These are phyloP conservation scores for Rubia yunnanensis DNA, from an alignment of 257 asterid genomes.

Conservation along the genomic window DNA sequence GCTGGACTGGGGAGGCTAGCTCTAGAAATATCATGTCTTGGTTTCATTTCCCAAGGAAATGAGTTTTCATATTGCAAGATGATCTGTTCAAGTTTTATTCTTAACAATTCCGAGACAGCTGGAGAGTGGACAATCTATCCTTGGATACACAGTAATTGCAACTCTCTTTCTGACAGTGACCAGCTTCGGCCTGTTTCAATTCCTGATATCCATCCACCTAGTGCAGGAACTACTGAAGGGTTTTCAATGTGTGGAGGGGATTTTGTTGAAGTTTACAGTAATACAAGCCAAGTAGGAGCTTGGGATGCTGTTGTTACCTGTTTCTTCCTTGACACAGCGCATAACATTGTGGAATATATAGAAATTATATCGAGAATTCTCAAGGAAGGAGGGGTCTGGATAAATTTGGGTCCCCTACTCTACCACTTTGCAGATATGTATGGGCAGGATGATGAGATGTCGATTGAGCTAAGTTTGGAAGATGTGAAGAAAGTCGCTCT, in stretches of 20 bases:
- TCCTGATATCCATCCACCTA: conserved; percentile 96
- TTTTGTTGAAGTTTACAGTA: conserved; percentile 87
- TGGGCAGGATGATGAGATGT: conserved; percentile 87
- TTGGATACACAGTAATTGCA: conserved; percentile 96
- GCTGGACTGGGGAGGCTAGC: conserved; percentile 99
- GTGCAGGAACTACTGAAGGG: conserved; percentile 98
- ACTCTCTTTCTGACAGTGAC: conserved; percentile 75
- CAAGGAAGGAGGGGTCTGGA: conserved; percentile 94
- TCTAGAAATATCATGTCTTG: conserved; percentile 81
- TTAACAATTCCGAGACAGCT: conserved; percentile 54
- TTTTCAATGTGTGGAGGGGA: conserved; percentile 99
- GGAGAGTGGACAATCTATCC: conserved; percentile 97
- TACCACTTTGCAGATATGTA: conserved; percentile 87
- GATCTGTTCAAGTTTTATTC: conserved; percentile 97
- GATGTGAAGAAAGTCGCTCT: conserved; percentile 78
- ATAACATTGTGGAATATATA: conserved; percentile 83
- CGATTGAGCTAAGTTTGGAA: conserved; percentile 93
- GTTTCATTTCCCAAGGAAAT: conserved; percentile 92
- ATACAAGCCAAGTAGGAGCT: conserved; percentile 79
- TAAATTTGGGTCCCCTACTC: conserved; percentile 90
- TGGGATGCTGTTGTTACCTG: conserved; percentile 99
- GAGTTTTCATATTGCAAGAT: conserved; percentile 98
- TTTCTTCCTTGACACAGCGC: conserved; percentile 97
- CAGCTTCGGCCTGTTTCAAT: conserved; percentile 83
- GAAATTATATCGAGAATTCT: conserved; percentile 80